Conservation (phyloP, 768 basidiomycete species). For the Naganishia onofrii region DNA sequence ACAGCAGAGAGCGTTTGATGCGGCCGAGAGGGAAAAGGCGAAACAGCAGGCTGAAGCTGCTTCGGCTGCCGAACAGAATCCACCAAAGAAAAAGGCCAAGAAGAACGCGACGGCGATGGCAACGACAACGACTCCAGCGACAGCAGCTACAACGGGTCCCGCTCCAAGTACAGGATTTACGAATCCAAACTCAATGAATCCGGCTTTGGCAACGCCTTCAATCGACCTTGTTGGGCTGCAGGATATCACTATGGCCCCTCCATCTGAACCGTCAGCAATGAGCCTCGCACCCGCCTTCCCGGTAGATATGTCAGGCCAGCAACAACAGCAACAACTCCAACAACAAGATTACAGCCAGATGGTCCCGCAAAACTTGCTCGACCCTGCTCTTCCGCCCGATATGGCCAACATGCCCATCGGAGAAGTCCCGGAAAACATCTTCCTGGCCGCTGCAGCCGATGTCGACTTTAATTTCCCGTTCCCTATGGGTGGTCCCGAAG, state of each 20-base stretch:
- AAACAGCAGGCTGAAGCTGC: slow-evolving; percentile 18
- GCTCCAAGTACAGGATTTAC: neutral
- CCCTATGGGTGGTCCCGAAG: neutral
- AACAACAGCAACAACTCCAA: too few relatives aligned
- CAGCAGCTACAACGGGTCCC: neutral
- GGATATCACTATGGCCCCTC: neutral
- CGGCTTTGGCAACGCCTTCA: slow-evolving; percentile 7
- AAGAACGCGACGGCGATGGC: neutral
- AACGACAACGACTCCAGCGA: neutral
- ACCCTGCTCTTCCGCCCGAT: slow-evolving; percentile 13
- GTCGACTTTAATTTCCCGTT: slow-evolving; percentile 20
- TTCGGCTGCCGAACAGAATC: neutral
- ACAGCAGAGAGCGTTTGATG: slow-evolving; percentile 61
- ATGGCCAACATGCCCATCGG: slow-evolving; percentile 23
- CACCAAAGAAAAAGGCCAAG: slow-evolving; percentile 20
- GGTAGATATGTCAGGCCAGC: slow-evolving; percentile 3
- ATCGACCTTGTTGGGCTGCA: neutral
- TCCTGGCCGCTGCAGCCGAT: slow-evolving; percentile 16
- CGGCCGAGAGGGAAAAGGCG: slow-evolving; percentile 25
- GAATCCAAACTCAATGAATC: neutral
- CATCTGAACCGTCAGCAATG: neutral
- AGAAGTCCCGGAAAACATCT: slow-evolving; percentile 21
- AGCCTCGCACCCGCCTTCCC: neutral
- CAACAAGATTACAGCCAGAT: slow-evolving; percentile 9
- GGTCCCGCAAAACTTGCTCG: slow-evolving; percentile 17